Evolutionary conservation across 805 yeast genomes (phyloP).

Genomic region (Grigorovia humatica): DNA sequence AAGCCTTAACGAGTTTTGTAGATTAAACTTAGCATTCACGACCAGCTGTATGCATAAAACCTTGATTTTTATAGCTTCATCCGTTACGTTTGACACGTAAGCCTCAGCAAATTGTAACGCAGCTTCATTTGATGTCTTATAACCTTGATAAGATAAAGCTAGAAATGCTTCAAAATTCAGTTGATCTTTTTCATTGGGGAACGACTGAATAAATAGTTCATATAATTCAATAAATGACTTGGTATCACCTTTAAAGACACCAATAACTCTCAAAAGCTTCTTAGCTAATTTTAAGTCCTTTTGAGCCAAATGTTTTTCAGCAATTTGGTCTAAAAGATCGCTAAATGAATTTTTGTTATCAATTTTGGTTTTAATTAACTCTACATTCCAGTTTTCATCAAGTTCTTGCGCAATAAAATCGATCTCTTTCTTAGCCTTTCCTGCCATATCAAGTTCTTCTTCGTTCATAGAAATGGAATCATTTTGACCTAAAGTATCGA

Average conservation of each 20-base stretch:
- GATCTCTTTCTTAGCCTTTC: constrained; percentile 2
- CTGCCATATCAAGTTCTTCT: constrained; percentile 9
- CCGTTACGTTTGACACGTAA: constrained; percentile 20
- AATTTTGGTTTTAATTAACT: not conserved
- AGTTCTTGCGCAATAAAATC: constrained; percentile 2
- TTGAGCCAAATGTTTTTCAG: constrained; percentile 27
- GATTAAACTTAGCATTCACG: constrained; percentile 31
- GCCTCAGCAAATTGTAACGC: constrained; percentile 32
- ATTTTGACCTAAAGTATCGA: constrained; percentile 12
- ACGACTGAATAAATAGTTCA: constrained; percentile 32
- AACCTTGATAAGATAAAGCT: constrained; percentile 33
- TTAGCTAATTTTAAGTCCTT: constrained; percentile 19
- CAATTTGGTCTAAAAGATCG: constrained; percentile 20
- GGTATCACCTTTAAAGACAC: constrained; percentile 12
- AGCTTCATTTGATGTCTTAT: constrained; percentile 23
- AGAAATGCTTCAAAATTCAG: constrained; percentile 35
- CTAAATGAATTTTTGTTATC: constrained; percentile 5
- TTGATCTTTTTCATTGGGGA: constrained; percentile 32
- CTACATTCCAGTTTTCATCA: not conserved
- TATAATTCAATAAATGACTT: constrained; percentile 30
- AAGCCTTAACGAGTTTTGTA: constrained; percentile 32
- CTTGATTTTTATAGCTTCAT: constrained; percentile 24
- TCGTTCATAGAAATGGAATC: constrained; percentile 3
- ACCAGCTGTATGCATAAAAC: constrained; percentile 34
- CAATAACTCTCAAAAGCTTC: constrained; percentile 13